Base-by-base conservation (phyloP, 1,284 basidiomycete genomes). In the Malassezia globosa region DNA sequence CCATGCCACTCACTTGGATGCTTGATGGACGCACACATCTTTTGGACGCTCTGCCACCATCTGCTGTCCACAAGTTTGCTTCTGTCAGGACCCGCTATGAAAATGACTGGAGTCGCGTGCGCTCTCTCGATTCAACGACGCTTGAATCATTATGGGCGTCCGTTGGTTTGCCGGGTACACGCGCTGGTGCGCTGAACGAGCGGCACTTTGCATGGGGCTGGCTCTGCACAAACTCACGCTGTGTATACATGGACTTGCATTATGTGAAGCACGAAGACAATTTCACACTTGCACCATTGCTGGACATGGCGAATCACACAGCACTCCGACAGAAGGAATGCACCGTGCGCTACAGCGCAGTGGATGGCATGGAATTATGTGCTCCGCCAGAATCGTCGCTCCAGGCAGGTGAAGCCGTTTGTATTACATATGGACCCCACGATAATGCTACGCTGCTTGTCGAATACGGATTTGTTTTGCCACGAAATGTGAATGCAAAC, bases 231-330 rank as follows among this genome's bases (percentile, higher is more conserved):
- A 66, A 63, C 34, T 58, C 66, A 10, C 61, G 66, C n/a, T 69
- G 64, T 40, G 51, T 69, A 31, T 66, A 57, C 31, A 23, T 59
- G 11, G 61, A 60, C 6, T 56, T 68, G 6, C 42, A 48, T 2
- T 54, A 65, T 7, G 54, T 47, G 8, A 42, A 56, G 13, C 65
- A 65, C 22, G 46, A 46, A 10, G 63, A 69, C 55, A 69, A 69
- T 36, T 60, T 69, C 37, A 66, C 66, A 1, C 39, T 69, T 4
- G 64, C 63, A 11, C 65, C 66, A 1, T 25, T 69, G 46, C 62
- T 69, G 8, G 66, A 69, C 26, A 68, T 69, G 66, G 63, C 65
- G 24, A 69, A 69, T 37, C 66, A 69, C 40, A 69, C 65, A 3
- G 37, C 54, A 1, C 50, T 59, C 14, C 26, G 48, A 0, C 26